Conservation (phyloP, 2,329 filamentous ascomycete species). For the Diaporthe longicolla region DNA sequence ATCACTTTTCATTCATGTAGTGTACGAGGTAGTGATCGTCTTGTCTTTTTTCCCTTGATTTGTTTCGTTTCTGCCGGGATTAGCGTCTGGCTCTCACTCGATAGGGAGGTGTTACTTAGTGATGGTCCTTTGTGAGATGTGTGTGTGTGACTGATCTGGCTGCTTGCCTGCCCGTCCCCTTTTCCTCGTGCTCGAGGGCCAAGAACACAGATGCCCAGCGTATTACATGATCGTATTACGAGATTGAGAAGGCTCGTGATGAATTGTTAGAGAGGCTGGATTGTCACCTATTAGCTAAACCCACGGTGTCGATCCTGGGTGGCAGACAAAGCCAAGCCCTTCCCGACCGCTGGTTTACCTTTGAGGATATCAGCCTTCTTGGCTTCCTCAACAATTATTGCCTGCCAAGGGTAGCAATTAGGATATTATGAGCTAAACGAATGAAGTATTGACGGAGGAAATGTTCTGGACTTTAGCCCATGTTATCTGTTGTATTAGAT, state of each 20-base stretch:
- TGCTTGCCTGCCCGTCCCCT: background rate
- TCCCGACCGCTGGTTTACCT: background rate
- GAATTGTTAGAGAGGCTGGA: background rate
- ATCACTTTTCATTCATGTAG: too few relatives aligned
- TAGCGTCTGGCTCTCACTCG: background rate
- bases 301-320: background rate
- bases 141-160: background rate
- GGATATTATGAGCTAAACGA: background rate
- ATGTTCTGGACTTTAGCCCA: background rate
- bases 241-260: conserved; percentile 5
- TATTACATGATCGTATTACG: conserved; percentile 28
- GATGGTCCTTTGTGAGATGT: background rate
- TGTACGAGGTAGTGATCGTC: conserved; percentile 3
- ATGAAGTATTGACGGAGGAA: background rate
- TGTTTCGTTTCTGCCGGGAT: background rate
- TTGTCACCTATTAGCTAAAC: background rate
- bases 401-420: background rate
- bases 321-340: background rate
- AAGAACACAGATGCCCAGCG: background rate
- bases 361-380: background rate
- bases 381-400: conserved; percentile 7
- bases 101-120: background rate
- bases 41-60: background rate
- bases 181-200: background rate
- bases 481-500: background rate